Evolutionary conservation across 2,329 filamentous ascomycete species (phyloP), one percentile per base, ranked within the genome.

Genomic region (Paradendryphiella salina): DNA sequence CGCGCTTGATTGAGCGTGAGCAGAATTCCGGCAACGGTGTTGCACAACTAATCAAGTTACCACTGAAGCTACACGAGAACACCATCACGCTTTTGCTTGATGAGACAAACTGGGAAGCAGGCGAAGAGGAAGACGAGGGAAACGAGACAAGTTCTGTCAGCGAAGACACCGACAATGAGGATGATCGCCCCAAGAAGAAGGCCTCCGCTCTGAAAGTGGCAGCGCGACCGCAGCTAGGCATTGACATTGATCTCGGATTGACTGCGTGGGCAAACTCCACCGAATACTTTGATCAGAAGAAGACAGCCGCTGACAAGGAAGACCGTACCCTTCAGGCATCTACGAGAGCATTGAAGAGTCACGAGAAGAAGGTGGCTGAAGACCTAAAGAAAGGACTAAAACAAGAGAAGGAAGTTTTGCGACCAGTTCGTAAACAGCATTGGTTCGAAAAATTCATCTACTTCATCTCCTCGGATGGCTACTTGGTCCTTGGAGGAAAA

Each of bases 381-480:
- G 90, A 96, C 69, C 78, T 97, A 17, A 95, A 89, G 75, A 93
- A 91, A 65, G 87, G 86, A 0, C 74, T 97, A 49, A 96, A 96
- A 75, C 88, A 94, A 67, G 94, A 97, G 74, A 96, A 96, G 71
- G 87, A 90, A 15, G 78, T 95, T 1, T 76, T 97, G 8, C 85
- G 92, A 37, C 90, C 88, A 0, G 87, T 96, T 7, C 84, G 94
- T 48, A 88, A 86, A 65, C 87, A 86, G 59, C 83, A 92, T 64
- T 99, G 94, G 94, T 99, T 96, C 61, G 94, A 99, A 67, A 99
- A 99, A 73, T 99, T 96, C 65, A 79, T 86, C 21, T 97, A 90
- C 82, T 99, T 99, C 75, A 83, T 97, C 61, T 96, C 92, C 0
- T 95, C 91, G 0, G 94, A 99, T 67, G 92, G 93, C 4, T 96